Conservation (phyloP, 768 basidiomycete genomes). For the Naganishia vishniacii region DNA sequence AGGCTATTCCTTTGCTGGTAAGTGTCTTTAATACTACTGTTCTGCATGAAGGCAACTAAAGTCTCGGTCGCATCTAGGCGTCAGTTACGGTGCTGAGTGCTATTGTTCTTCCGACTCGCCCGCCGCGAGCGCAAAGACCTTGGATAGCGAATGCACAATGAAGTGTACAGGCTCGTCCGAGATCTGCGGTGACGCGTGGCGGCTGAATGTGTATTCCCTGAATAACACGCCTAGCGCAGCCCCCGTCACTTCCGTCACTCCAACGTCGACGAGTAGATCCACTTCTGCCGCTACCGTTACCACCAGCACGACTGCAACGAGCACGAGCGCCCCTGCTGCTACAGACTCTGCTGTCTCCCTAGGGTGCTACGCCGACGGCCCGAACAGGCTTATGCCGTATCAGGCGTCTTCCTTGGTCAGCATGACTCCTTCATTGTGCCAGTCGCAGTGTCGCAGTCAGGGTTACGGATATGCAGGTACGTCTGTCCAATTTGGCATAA, state of each 20-base stretch:
- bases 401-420: conserved; percentile 7
- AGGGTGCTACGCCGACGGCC: conserved; percentile 28
- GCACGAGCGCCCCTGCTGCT: neutral
- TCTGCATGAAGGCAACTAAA: too few relatives aligned
- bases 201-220: conserved; percentile 28
- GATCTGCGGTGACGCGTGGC: conserved; percentile 36
- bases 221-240: neutral
- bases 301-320: neutral
- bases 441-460: conserved; percentile 23
- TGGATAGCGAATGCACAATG: conserved; percentile 62
- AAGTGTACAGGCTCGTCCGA: conserved; percentile 57
- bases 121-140: conserved; percentile 60
- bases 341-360: conserved; percentile 3
- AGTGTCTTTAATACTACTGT: neutral
- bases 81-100: conserved; percentile 31
- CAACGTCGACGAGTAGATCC: neutral
- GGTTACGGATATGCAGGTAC: conserved; percentile 31
- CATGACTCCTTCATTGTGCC: conserved; percentile 29
- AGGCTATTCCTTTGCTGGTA: conserved; percentile 57
- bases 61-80: neutral
- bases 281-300: neutral
- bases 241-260: neutral
- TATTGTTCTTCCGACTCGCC: conserved; percentile 51
- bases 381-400: neutral
- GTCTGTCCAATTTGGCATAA: neutral